Percentiles rank a stretch among this genome's conserved stretches.
phyloP scores from a whole-genome alignment of 1,284 basidiomycete genomes.

The Salmacisia buchloeana region DNA sequence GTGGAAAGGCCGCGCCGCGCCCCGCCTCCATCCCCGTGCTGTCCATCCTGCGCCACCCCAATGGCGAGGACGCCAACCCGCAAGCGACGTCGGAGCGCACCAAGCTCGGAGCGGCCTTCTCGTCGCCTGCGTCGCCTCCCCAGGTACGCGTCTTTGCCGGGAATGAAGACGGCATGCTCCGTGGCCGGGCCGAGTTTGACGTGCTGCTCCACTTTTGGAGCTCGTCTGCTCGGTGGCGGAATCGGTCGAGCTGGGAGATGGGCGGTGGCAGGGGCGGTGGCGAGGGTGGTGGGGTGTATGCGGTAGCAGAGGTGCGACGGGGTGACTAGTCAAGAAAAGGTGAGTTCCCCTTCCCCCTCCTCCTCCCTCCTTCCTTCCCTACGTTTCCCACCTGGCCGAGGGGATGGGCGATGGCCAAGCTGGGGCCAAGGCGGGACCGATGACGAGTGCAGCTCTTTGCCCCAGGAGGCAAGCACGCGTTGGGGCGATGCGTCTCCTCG shows the following conservation, averaged over 20 bases:
- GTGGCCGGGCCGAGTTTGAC: neutral
- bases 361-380: neutral
- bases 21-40: neutral
- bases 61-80: neutral
- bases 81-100: neutral
- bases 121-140: neutral
- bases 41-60: constrained; percentile 1
- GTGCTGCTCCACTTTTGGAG: neutral
- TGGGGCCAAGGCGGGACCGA: too few relatives aligned
- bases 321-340: too few relatives aligned
- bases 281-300: neutral
- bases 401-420: too few relatives aligned
- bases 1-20: neutral
- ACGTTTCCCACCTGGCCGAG: neutral
- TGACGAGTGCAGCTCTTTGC: constrained; percentile 7
- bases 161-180: neutral
- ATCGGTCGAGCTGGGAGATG: neutral
- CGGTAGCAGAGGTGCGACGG: too few relatives aligned
- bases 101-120: neutral
- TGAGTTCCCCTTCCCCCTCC: neutral
- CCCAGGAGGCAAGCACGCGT: constrained; percentile 6
- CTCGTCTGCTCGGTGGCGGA: neutral
- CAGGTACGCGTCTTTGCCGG: neutral
- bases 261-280: too few relatives aligned
- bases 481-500: too few relatives aligned